Evolutionary conservation across 805 yeast genomes (phyloP).

Genomic region (Cyberlindnera samutprakarnensis): DNA sequence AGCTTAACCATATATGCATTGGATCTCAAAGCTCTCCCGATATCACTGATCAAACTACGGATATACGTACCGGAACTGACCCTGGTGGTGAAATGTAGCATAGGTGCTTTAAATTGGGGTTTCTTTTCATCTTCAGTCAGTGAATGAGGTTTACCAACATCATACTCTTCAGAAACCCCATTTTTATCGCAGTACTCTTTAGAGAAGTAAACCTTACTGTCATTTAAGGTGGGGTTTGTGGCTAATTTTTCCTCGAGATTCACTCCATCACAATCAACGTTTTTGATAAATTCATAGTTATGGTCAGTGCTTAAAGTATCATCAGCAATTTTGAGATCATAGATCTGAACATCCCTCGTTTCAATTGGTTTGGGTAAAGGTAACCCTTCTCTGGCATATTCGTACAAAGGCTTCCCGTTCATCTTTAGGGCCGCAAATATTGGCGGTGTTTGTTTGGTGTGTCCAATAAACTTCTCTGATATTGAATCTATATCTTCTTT

Average conservation of each 20-base stretch:
- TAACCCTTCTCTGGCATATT: conserved; percentile 82
- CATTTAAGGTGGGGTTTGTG: conserved; percentile 42
- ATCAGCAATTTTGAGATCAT: conserved; percentile 42
- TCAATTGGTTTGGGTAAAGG: conserved; percentile 83
- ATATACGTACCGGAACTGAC: conserved; percentile 96
- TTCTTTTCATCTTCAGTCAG: conserved; percentile 27
- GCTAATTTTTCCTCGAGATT: conserved; percentile 31
- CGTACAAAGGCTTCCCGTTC: conserved; percentile 90
- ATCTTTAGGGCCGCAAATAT: conserved; percentile 89
- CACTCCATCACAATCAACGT: conserved; percentile 47
- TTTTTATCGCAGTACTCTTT: conserved; percentile 44
- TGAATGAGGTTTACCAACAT: conserved; percentile 31
- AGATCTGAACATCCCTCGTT: conserved; percentile 61
- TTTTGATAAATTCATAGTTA: conserved; percentile 37
- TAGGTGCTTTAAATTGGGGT: conserved; percentile 47
- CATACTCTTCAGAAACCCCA: conserved; percentile 31
- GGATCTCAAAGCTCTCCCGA: conserved; percentile 73
- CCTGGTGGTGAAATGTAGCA: conserved; percentile 62
- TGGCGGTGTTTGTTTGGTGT: conserved; percentile 86
- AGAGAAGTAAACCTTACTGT: conserved; percentile 55
- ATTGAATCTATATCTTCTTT: conserved; percentile 41
- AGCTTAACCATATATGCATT: conserved; percentile 86
- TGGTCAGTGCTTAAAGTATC: conserved; percentile 53
- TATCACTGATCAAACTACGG: conserved; percentile 81
- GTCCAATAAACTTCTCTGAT: conserved; percentile 67